A percentile compares a stretch with the other conserved stretches of the same genome.
Evolutionary conservation across 2,329 filamentous ascomycete species (phyloP).

Genomic region (Pseudogymnoascus sp.): DNA sequence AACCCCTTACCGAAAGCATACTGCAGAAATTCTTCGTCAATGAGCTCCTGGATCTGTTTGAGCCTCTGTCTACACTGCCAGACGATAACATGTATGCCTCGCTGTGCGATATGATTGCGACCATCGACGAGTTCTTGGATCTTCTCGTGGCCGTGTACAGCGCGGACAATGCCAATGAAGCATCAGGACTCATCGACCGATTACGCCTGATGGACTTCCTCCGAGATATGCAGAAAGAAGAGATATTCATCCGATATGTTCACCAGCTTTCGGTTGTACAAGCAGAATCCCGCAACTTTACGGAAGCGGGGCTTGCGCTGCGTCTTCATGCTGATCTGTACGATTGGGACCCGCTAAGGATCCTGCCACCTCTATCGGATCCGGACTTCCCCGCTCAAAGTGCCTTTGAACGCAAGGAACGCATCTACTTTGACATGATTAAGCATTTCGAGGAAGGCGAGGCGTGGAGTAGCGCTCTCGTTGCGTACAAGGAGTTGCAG

Average conservation of each 20-base stretch:
- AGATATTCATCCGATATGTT: conserved; percentile 93
- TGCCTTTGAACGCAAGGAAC: conserved; percentile 86
- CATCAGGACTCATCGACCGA: conserved; percentile 77
- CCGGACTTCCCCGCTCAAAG: conserved; percentile 76
- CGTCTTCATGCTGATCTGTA: conserved; percentile 89
- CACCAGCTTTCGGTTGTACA: conserved; percentile 82
- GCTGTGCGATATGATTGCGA: conserved; percentile 69
- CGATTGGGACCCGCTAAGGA: conserved; percentile 71
- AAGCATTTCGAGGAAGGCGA: conserved; percentile 91
- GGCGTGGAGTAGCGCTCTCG: conserved; percentile 81
- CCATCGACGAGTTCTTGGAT: conserved; percentile 83
- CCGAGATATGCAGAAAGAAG: conserved; percentile 92
- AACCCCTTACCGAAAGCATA: conserved; percentile 78
- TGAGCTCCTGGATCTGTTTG: conserved; percentile 74
- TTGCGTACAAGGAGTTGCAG: conserved; percentile 83
- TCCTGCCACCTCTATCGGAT: conserved; percentile 58
- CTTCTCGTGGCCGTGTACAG: conserved; percentile 84
- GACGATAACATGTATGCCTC: conserved; percentile 69
- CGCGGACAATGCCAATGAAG: conserved; percentile 63
- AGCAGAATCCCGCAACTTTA: conserved; percentile 64
- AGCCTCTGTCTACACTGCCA: conserved; percentile 53
- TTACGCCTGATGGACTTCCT: conserved; percentile 92
- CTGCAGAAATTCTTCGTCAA: conserved; percentile 86
- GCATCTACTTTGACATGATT: conserved; percentile 89
- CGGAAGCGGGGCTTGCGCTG: conserved; percentile 81